Percentiles rank a stretch among this genome's conserved stretches.
Conservation (phyloP, 2,329 filamentous ascomycete species). For the Cordyceps sp. region DNA sequence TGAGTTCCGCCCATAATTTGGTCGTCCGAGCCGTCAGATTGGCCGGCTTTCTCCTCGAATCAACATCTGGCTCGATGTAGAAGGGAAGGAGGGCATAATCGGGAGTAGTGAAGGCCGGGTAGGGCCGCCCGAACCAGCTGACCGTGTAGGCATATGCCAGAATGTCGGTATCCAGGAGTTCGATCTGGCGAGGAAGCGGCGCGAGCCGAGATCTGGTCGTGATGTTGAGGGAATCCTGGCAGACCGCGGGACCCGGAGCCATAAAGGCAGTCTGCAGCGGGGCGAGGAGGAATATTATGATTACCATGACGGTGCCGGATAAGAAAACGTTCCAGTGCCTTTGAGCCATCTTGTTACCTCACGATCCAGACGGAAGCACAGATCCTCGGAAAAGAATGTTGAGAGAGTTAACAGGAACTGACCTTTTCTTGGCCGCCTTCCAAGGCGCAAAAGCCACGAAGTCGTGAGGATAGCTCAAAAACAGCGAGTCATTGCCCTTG, state of each 20-base stretch:
- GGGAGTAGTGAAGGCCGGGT: slow-evolving; percentile 24
- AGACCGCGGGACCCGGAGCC: slow-evolving; percentile 16
- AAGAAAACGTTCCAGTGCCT: slow-evolving; percentile 2
- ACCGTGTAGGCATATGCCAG: slow-evolving; percentile 28
- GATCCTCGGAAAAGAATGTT: too few species aligned
- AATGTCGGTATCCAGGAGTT: too few species aligned
- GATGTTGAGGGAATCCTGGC: not conserved
- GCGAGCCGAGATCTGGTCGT: slow-evolving; percentile 8
- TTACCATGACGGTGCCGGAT: slow-evolving; percentile 25
- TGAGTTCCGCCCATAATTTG: slow-evolving; percentile 18
- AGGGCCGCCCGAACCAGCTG: slow-evolving; percentile 24
- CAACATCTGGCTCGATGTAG: slow-evolving; percentile 3
- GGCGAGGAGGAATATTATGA: slow-evolving; percentile 31
- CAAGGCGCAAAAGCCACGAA: slow-evolving; percentile 18
- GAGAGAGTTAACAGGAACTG: slow-evolving; percentile 11
- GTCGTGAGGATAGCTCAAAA: slow-evolving; percentile 33
- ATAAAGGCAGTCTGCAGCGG: slow-evolving; percentile 40
- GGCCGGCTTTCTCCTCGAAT: not conserved
- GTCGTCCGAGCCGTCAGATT: slow-evolving; percentile 14
- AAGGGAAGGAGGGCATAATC: slow-evolving; percentile 28
- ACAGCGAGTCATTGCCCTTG: slow-evolving; percentile 23
- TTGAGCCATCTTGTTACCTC: too few species aligned
- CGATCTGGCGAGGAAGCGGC: slow-evolving; percentile 1
- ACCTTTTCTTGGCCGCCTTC: slow-evolving; percentile 11
- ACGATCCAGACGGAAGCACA: too few species aligned